These are phyloP conservation scores for Kluyveromyces starmeri DNA, from an alignment of 805 yeast genomes.

Conservation along the genomic window DNA sequence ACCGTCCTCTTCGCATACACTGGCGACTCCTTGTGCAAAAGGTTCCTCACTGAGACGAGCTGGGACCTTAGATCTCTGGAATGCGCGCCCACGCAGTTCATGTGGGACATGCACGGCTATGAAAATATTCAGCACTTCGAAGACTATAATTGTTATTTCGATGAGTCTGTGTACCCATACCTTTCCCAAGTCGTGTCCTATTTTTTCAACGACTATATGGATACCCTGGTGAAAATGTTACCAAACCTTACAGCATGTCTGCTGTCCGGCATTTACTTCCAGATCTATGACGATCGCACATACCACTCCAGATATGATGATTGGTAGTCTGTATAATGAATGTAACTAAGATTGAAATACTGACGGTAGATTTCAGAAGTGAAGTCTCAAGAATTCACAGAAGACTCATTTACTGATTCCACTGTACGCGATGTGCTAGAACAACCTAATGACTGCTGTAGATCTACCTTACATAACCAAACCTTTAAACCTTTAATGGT, in stretches of 20 bases:
- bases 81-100: conserved; percentile 27
- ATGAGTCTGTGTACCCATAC: conserved; percentile 35
- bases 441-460: too few relatives aligned
- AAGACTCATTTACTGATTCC: too few relatives aligned
- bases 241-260: conserved; percentile 30
- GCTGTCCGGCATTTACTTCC: conserved; percentile 37
- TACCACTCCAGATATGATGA: conserved; percentile 22
- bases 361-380: too few relatives aligned
- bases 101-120: conserved; percentile 45
- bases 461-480: too few relatives aligned
- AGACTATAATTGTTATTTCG: conserved; percentile 34
- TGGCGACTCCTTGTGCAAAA: conserved; percentile 34
- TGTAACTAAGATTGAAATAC: too few relatives aligned
- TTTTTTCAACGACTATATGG: conserved; percentile 37
- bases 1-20: conserved; percentile 47
- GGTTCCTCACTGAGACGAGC: conserved; percentile 23
- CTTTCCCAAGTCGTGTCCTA: conserved; percentile 37
- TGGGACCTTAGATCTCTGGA: conserved; percentile 28
- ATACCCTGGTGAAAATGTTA: conserved; percentile 25
- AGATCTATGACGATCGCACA: conserved; percentile 11
- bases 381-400: too few relatives aligned
- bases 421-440: too few relatives aligned
- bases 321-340: not conserved
- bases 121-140: conserved; percentile 34
- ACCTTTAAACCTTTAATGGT: too few relatives aligned